Evolutionary conservation across 176 grass and related monocot genomes (phyloP), one percentile per base, ranked within the genome.

Genomic region (Juncus inflexus): DNA sequence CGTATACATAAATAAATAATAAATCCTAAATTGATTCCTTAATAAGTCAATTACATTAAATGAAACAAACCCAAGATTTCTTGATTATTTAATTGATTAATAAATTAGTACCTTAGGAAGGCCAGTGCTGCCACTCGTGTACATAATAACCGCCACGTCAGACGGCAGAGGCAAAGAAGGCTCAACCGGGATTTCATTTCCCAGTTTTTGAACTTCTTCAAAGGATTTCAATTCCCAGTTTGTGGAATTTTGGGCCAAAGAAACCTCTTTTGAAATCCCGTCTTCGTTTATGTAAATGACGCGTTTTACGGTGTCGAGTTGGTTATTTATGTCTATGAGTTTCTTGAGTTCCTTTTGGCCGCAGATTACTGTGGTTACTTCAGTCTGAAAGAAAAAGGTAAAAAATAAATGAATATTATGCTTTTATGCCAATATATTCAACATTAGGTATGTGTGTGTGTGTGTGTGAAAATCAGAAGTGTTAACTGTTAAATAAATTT

Each of bases 101-200:
- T 47, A 47, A 6, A 9, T 47, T 76, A 77, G 67, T 78, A 99
- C 94, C 94, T 99, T 99, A 36, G 94, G 94, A 69, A 99, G 83
- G 41, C 94, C 94, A 67, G 94, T 99, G 73, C 88, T 99, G 16
- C 94, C 94, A 66, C 94, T 99, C 69, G 94, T 99, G 63, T 99
- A 99, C 94, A 99, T 99, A 62, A 99, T 84, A 62, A 99, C 88
- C 41, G 94, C 94, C 62, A 80, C 79, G 36, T 99, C 88, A 39
- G 85, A 80, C 15, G 85, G 64, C 12, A 79, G 63, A 74, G 94
- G 94, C 40, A 91, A 57, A 54, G 81, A 72, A 64, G 72, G 60
- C 72, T 86, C 80, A 2, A 82, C 61, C 67, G 82, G 88, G 38
- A 77, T 76, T 79, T 89, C 85, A 62, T 50, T 12, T 13, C 94